phyloP scores from a whole-genome alignment of 2,329 filamentous ascomycete genomes.

The Magnaporthales sp. region DNA sequence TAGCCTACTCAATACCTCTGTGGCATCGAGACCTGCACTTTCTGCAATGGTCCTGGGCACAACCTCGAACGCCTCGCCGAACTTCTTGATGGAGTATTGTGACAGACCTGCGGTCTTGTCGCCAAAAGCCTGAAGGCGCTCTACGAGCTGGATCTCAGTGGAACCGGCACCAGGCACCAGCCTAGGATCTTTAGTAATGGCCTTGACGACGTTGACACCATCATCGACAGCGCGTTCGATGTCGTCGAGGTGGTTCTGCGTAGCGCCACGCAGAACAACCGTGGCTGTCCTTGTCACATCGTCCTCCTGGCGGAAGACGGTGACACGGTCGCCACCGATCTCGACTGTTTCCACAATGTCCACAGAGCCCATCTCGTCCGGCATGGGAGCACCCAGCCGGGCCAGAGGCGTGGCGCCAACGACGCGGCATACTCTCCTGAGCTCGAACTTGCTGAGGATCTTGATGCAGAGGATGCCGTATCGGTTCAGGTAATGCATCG shows the following conservation, averaged over 20 bases:
- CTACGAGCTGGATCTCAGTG: slow-evolving; percentile 86
- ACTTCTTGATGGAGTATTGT: slow-evolving; percentile 97
- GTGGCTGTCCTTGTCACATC: slow-evolving; percentile 89
- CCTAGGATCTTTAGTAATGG: slow-evolving; percentile 86
- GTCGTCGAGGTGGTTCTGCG: slow-evolving; percentile 96
- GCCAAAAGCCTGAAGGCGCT: slow-evolving; percentile 81
- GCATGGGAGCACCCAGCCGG: slow-evolving; percentile 93
- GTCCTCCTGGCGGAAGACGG: slow-evolving; percentile 94
- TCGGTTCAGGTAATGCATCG: slow-evolving; percentile 95
- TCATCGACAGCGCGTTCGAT: slow-evolving; percentile 96
- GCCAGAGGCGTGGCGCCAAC: slow-evolving; percentile 96
- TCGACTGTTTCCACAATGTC: slow-evolving; percentile 95
- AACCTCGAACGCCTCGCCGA: slow-evolving; percentile 94
- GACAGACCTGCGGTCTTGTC: slow-evolving; percentile 89
- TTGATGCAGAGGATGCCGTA: slow-evolving; percentile 95
- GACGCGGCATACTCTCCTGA: slow-evolving; percentile 88
- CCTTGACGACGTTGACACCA: slow-evolving; percentile 97
- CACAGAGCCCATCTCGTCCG: slow-evolving; percentile 96
- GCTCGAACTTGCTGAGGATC: slow-evolving; percentile 95
- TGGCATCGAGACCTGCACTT: slow-evolving; percentile 90
- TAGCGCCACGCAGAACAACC: slow-evolving; percentile 87
- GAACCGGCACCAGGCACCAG: slow-evolving; percentile 92
- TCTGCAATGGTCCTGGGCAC: slow-evolving; percentile 90
- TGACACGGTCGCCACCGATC: slow-evolving; percentile 96
- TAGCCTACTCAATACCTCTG: slow-evolving; percentile 85